These are phyloP conservation scores for Venturia effusa DNA, from an alignment of 2,329 filamentous ascomycete species.

Conservation along the genomic window DNA sequence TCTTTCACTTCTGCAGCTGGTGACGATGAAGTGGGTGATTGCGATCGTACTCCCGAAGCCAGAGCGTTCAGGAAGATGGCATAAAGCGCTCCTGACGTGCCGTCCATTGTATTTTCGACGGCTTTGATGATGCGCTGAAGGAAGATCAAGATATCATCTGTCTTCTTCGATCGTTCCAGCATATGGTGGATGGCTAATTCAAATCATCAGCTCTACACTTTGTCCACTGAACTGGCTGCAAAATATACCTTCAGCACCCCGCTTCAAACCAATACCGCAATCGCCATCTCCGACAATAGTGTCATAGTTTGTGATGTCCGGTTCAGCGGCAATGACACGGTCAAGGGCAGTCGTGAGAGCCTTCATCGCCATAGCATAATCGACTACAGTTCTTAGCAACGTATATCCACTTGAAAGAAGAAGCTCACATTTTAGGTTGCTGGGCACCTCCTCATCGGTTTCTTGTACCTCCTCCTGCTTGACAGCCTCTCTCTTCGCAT, in stretches of 20 bases:
- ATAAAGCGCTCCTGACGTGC: slow-evolving; percentile 65
- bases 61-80: slow-evolving; percentile 88
- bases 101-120: slow-evolving; percentile 62
- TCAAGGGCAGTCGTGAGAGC: slow-evolving; percentile 47
- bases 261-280: slow-evolving; percentile 76
- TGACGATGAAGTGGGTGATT: slow-evolving; percentile 36
- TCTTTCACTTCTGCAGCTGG: slow-evolving; percentile 23
- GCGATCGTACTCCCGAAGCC: slow-evolving; percentile 52
- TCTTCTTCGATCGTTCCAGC: slow-evolving; percentile 31
- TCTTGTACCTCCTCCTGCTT: slow-evolving; percentile 29
- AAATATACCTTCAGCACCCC: slow-evolving; percentile 58
- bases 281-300: slow-evolving; percentile 86
- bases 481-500: slow-evolving; percentile 31
- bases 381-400: slow-evolving; percentile 29
- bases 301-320: slow-evolving; percentile 56
- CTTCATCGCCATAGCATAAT: slow-evolving; percentile 40
- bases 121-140: slow-evolving; percentile 50
- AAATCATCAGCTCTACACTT: not conserved
- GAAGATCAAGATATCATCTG: slow-evolving; percentile 48
- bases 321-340: slow-evolving; percentile 52
- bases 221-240: not conserved
- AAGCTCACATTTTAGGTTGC: slow-evolving; percentile 40
- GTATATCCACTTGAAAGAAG: not conserved
- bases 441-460: slow-evolving; percentile 36
- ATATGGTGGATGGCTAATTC: slow-evolving; percentile 31